These are phyloP conservation scores for Alliaria petiolata DNA, from an alignment of 345 rosid species.

Conservation along the genomic window DNA sequence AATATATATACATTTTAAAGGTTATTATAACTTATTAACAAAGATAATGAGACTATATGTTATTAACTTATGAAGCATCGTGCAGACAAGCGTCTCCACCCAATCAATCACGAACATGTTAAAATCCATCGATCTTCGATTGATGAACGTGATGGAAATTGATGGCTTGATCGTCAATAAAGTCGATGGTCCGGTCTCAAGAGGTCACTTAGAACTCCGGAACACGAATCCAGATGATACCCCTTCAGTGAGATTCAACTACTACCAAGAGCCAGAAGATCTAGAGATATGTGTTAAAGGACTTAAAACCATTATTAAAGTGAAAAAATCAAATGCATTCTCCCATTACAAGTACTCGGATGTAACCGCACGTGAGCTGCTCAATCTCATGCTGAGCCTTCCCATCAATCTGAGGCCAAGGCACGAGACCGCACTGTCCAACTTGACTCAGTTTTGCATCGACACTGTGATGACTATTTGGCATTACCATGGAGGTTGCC, in stretches of 20 bases:
- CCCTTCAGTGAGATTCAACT: slow-evolving; percentile 64
- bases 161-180: background rate
- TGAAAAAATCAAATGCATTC: slow-evolving; percentile 44
- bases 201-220: slow-evolving; percentile 8
- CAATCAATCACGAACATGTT: background rate
- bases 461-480: slow-evolving; percentile 64
- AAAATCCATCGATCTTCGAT: background rate
- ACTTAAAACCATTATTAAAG: slow-evolving; percentile 40
- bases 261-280: slow-evolving; percentile 62
- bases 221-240: slow-evolving; percentile 33
- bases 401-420: slow-evolving; percentile 61
- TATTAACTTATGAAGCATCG: background rate
- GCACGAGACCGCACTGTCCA: slow-evolving; percentile 26
- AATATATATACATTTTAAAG: background rate
- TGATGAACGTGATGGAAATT: background rate
- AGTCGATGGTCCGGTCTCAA: background rate
- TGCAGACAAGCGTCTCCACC: background rate
- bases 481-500: slow-evolving; percentile 79
- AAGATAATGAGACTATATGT: background rate
- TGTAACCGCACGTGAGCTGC: slow-evolving; percentile 32
- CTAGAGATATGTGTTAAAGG: slow-evolving; percentile 49
- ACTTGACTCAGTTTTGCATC: slow-evolving; percentile 55
- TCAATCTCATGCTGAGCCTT: slow-evolving; percentile 29
- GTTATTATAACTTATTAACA: background rate
- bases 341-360: slow-evolving; percentile 42